Percentiles rank a stretch among this genome's conserved stretches.
Conservation (phyloP, 441 rosid genomes). For the Erysimum cheiri region DNA sequence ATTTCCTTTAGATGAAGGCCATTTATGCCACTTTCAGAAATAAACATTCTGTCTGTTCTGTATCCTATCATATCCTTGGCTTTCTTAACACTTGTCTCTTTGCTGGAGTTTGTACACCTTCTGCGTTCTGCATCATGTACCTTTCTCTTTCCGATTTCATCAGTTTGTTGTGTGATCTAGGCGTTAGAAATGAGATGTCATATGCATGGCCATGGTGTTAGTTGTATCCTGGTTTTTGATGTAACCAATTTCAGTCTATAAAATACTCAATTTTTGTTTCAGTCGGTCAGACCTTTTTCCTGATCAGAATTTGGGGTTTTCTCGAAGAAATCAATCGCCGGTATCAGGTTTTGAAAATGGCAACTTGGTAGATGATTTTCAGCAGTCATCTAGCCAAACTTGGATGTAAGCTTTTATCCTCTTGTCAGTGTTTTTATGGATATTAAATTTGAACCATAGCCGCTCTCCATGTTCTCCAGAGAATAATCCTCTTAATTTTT, state of each 20-base stretch:
- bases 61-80: conserved; percentile 8
- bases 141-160: conserved; percentile 24
- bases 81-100: conserved; percentile 10
- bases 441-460: conserved; percentile 10
- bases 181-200: conserved; percentile 29
- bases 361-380: conserved; percentile 42
- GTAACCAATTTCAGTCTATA: conserved; percentile 13
- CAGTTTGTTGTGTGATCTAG: conserved; percentile 18
- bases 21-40: conserved; percentile 43
- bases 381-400: conserved; percentile 44
- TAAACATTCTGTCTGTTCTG: conserved; percentile 35
- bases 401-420: conserved; percentile 48
- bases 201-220: conserved; percentile 8
- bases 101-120: conserved; percentile 5
- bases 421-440: conserved; percentile 25
- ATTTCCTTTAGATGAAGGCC: conserved; percentile 46
- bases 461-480: too few species aligned
- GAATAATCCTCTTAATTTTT: not conserved
- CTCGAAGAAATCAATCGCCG: conserved; percentile 45
- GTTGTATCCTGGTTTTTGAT: conserved; percentile 19
- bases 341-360: conserved; percentile 46
- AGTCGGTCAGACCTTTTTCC: conserved; percentile 48
- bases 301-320: conserved; percentile 41
- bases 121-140: conserved; percentile 32
- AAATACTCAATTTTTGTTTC: conserved; percentile 40